These are phyloP conservation scores for Polyporus arcularius DNA, from an alignment of 768 basidiomycete genomes.

Conservation along the genomic window DNA sequence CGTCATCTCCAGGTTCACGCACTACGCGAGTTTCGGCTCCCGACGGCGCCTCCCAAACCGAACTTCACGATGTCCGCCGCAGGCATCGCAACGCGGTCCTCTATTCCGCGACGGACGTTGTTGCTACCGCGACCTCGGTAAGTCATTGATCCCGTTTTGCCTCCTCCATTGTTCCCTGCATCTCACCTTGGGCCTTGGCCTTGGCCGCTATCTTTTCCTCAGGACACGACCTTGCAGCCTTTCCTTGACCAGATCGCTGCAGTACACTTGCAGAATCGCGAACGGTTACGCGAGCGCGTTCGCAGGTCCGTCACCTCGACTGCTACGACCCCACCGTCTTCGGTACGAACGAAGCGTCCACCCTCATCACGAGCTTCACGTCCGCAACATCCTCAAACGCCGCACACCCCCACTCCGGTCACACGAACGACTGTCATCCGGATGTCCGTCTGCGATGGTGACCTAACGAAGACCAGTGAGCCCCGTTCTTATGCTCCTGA, in stretches of 20 bases:
- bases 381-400: not conserved
- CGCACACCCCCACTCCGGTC: not conserved
- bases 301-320: not conserved
- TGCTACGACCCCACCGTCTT: not conserved
- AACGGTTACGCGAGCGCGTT: not conserved
- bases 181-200: not conserved
- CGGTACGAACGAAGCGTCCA: constrained; percentile 7
- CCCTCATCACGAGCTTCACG: constrained; percentile 1
- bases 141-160: not conserved
- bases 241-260: constrained; percentile 19
- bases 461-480: constrained; percentile 14
- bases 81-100: constrained; percentile 22
- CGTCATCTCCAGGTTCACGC: not conserved
- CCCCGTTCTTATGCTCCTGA: constrained; percentile 1
- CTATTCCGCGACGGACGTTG: constrained; percentile 20
- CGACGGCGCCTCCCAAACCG: constrained; percentile 10
- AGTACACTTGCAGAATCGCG: constrained; percentile 6
- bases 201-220: not conserved
- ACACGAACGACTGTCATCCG: not conserved
- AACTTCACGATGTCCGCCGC: constrained; percentile 10
- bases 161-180: not conserved
- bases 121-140: constrained; percentile 21
- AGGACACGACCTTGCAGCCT: constrained; percentile 17
- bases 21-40: constrained; percentile 4
- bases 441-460: constrained; percentile 8